Conservation (phyloP, 306 rosid species). For the Begonia loranthoides region DNA sequence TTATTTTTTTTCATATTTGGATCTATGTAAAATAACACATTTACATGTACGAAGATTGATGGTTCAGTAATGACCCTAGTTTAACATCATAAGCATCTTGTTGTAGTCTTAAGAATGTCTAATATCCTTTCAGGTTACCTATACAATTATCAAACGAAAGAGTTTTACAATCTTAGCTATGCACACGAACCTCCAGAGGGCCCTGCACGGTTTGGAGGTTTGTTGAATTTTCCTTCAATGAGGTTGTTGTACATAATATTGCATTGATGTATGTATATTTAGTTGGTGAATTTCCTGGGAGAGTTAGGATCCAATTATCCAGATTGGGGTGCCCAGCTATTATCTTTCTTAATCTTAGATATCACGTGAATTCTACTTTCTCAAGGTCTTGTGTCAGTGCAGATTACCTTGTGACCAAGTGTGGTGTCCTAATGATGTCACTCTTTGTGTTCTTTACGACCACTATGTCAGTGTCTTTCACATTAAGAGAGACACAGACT, state of each 20-base stretch:
- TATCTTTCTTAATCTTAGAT: neutral
- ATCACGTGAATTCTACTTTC: neutral
- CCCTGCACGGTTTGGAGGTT: conserved; percentile 95
- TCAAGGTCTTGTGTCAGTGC: conserved; percentile 13
- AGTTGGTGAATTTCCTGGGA: no score
- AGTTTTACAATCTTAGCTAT: conserved; percentile 85
- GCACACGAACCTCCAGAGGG: conserved; percentile 69
- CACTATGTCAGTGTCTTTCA: conserved; percentile 96
- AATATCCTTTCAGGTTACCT: conserved; percentile 60
- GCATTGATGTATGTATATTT: no score
- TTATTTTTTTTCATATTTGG: no score
- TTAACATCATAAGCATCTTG: no score
- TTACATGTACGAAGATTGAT: no score
- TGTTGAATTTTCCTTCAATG: conserved; percentile 17
- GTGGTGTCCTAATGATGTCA: conserved; percentile 99
- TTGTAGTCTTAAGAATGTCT: no score
- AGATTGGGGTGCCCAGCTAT: neutral
- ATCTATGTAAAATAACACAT: no score
- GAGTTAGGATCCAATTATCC: no score
- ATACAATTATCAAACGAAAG: conserved; percentile 75
- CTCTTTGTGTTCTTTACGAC: conserved; percentile 95
- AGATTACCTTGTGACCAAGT: conserved; percentile 95
- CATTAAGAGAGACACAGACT: conserved; percentile 96
- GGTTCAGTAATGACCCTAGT: no score
- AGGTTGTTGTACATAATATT: no score